Conservation (phyloP, 129 eudicot species). For the Deinandra increscens region DNA sequence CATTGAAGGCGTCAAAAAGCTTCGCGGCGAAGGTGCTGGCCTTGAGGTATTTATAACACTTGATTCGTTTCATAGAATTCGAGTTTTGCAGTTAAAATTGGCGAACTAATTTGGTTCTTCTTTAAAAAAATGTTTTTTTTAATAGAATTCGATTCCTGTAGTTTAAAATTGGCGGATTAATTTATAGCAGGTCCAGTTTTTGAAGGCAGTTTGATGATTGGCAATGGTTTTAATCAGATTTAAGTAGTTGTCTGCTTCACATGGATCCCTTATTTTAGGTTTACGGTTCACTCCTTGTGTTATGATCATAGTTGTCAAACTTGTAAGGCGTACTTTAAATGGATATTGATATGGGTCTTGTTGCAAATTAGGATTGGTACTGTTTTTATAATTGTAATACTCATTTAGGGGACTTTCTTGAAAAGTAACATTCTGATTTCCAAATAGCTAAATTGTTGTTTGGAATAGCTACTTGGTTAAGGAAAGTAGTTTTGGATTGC, state of each 20-base stretch:
- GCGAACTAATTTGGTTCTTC: constrained; percentile 1
- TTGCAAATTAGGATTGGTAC: neutral
- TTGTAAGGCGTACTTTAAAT: neutral
- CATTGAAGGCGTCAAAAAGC: constrained; percentile 64
- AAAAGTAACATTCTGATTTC: constrained; percentile 2
- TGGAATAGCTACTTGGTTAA: neutral
- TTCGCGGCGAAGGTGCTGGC: constrained; percentile 72
- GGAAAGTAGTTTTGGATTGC: neutral
- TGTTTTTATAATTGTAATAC: neutral
- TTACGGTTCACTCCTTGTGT: neutral
- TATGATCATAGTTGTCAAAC: neutral
- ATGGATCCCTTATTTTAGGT: neutral
- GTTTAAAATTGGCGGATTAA: neutral
- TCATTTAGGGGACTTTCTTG: neutral
- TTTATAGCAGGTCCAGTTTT: neutral
- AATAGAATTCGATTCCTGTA: neutral
- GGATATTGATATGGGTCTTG: neutral
- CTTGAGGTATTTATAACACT: constrained; percentile 59
- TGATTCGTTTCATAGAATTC: neutral
- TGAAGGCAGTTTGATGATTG: neutral
- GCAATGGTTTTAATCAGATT: no score
- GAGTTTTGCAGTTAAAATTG: neutral
- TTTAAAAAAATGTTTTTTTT: neutral
- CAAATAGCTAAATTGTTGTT: neutral
- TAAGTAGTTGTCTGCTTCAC: neutral